Conservation (phyloP, 1,284 basidiomycete genomes). For the Irpex rosettiformis region DNA sequence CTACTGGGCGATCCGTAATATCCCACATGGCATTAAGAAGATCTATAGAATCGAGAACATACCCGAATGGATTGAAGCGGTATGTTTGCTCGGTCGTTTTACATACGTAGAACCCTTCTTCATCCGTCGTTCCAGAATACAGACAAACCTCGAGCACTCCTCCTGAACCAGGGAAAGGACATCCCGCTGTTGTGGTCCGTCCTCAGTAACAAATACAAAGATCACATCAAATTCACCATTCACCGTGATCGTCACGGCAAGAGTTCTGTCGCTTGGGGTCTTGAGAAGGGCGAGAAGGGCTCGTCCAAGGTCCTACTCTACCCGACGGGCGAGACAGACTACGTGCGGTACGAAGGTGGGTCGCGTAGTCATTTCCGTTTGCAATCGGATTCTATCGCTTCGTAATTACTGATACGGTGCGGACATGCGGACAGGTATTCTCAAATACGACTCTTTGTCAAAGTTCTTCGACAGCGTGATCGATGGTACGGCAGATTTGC, state of each 20-base stretch:
- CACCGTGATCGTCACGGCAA: conserved; percentile 67
- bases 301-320: conserved; percentile 66
- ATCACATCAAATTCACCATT: conserved; percentile 63
- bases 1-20: conserved; percentile 72
- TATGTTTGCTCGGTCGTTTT: conserved; percentile 26
- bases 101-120: neutral
- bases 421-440: conserved; percentile 40
- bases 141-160: conserved; percentile 62
- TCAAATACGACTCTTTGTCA: conserved; percentile 61
- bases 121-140: conserved; percentile 36
- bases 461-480: conserved; percentile 67
- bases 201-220: conserved; percentile 71
- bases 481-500: conserved; percentile 60
- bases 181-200: conserved; percentile 86
- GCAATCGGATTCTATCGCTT: neutral
- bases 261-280: conserved; percentile 52
- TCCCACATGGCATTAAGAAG: conserved; percentile 69
- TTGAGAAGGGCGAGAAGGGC: conserved; percentile 49
- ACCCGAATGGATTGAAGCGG: conserved; percentile 59
- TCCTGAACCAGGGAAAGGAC: conserved; percentile 74
- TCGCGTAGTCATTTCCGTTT: neutral
- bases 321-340: conserved; percentile 49
- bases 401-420: neutral
- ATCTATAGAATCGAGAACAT: conserved; percentile 60
- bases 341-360: conserved; percentile 59